Evolutionary conservation across 805 yeast species (phyloP).

Genomic region (Yarrowia sp.): DNA sequence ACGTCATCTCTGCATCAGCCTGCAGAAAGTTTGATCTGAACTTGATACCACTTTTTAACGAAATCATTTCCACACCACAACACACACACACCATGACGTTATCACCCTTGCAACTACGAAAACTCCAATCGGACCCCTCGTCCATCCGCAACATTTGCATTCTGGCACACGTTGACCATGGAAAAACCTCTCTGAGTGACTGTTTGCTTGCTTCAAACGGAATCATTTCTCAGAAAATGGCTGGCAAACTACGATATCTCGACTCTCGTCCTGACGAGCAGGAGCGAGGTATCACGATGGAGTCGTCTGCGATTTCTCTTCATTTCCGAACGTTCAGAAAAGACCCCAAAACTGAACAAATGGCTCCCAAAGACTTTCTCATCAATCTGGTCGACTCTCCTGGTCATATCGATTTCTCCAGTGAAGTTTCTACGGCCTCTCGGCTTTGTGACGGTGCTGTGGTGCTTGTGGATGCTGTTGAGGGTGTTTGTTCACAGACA

Average conservation of each 20-base stretch:
- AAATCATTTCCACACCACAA: background rate
- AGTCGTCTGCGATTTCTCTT: conserved; percentile 90
- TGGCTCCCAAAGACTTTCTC: conserved; percentile 64
- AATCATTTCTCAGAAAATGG: conserved; percentile 88
- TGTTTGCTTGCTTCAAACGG: conserved; percentile 93
- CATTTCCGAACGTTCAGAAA: conserved; percentile 64
- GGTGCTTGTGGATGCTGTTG: conserved; percentile 92
- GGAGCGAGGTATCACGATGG: conserved; percentile 95
- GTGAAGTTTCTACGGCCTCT: conserved; percentile 95
- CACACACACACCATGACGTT: conserved; percentile 40
- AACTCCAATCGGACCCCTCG: conserved; percentile 66
- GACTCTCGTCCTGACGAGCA: conserved; percentile 97
- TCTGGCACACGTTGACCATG: conserved; percentile 97
- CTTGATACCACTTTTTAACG: background rate
- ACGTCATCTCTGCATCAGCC: conserved; percentile 1
- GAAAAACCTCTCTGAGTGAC: conserved; percentile 93
- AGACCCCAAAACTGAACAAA: conserved; percentile 34
- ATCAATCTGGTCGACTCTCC: conserved; percentile 96
- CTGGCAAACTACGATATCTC: conserved; percentile 88
- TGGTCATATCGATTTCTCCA: conserved; percentile 96
- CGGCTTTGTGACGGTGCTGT: conserved; percentile 96
- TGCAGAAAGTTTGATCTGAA: conserved; percentile 6
- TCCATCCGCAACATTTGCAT: conserved; percentile 87
- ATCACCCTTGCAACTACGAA: conserved; percentile 59
- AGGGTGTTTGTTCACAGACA: conserved; percentile 97